These are phyloP conservation scores for Oleoguttula mirabilis DNA, from an alignment of 495 filamentous ascomycete species.

Conservation along the genomic window DNA sequence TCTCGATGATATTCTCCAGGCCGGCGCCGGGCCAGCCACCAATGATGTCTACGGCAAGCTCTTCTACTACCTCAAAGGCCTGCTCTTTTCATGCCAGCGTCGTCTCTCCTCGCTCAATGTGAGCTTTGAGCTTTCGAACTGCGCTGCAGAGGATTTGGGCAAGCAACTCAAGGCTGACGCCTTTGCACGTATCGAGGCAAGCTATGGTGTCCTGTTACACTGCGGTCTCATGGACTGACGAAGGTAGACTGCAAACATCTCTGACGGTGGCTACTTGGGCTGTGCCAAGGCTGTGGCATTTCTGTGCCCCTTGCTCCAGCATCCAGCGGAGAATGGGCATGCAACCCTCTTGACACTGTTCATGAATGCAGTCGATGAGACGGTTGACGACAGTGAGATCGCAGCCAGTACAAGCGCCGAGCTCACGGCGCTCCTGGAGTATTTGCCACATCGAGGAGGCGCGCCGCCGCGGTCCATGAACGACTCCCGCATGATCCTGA, in stretches of 20 bases:
- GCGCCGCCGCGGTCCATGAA: no score
- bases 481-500: neutral
- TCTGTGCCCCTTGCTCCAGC: constrained; percentile 20
- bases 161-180: neutral
- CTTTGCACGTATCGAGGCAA: constrained; percentile 26
- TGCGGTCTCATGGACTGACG: neutral
- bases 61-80: constrained; percentile 17
- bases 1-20: constrained; percentile 11
- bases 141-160: constrained; percentile 14
- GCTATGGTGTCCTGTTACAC: no score
- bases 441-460: no score
- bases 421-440: no score
- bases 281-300: neutral
- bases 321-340: constrained; percentile 18
- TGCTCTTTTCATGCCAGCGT: constrained; percentile 18
- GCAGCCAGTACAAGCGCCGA: no score
- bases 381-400: no score
- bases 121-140: constrained; percentile 17
- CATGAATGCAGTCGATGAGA: constrained; percentile 21
- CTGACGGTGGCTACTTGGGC: constrained; percentile 21
- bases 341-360: constrained; percentile 26
- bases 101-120: constrained; percentile 1
- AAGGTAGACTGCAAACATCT: constrained; percentile 24
- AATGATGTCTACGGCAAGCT: constrained; percentile 26
- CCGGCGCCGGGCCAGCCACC: constrained; percentile 7